These are phyloP conservation scores for Phaeolepiota aurea DNA, from an alignment of 768 basidiomycete genomes.

Conservation along the genomic window DNA sequence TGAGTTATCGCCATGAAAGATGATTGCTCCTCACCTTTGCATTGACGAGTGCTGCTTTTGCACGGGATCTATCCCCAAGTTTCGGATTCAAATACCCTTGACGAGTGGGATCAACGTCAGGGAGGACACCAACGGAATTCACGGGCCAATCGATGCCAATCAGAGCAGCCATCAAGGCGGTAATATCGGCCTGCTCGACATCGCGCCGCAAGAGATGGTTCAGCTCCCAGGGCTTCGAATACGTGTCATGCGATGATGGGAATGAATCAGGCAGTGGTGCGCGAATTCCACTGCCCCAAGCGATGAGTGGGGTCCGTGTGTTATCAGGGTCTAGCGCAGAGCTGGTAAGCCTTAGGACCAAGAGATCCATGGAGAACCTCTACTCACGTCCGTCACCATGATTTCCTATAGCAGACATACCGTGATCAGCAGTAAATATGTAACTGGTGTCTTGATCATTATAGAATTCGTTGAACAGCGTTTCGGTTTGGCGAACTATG, in stretches of 20 bases:
- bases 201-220: conserved; percentile 56
- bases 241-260: conserved; percentile 62
- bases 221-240: conserved; percentile 58
- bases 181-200: conserved; percentile 78
- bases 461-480: conserved; percentile 56
- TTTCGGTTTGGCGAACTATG: conserved; percentile 61
- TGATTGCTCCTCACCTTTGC: conserved; percentile 33
- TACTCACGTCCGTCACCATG: conserved; percentile 78
- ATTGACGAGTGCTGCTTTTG: conserved; percentile 53
- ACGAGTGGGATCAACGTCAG: conserved; percentile 56
- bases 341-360: background rate
- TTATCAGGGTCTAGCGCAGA: conserved; percentile 71
- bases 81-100: conserved; percentile 49
- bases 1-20: background rate
- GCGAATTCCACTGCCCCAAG: conserved; percentile 76
- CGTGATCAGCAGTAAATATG: conserved; percentile 84
- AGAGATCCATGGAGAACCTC: no score
- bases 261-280: conserved; percentile 50
- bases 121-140: conserved; percentile 76
- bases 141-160: conserved; percentile 70
- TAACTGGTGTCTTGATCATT: conserved; percentile 62
- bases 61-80: conserved; percentile 40
- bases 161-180: conserved; percentile 69
- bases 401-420: conserved; percentile 84
- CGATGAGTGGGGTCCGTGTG: conserved; percentile 76